Evolutionary conservation across 140 eudicot genomes (phyloP), one percentile per base, ranked within the genome.

Genomic region (Flaveria floridana): DNA sequence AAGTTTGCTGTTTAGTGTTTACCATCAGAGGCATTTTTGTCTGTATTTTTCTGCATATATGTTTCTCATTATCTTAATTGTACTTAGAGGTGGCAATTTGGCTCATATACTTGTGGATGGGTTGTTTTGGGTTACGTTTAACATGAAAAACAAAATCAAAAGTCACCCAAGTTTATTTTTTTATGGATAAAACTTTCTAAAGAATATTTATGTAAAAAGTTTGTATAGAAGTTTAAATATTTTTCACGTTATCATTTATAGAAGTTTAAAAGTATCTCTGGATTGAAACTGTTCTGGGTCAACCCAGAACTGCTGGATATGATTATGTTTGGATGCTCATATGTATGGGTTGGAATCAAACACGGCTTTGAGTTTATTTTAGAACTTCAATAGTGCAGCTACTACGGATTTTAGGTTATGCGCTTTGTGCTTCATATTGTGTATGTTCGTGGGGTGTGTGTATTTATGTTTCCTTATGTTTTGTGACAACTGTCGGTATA

Each of bases 1-100:
- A 80, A 70, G 86, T 81, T 41, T 34, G 34, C 28, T 52, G 16
- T 66, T 16, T 73, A n/a, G 7, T 16, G 0, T 80, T 68, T 12
- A 16, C 58, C 47, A 21, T 44, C 14, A 47, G 15, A 11, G 7
- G 6, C 8, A 12, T 41, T 30, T 20, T 52, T 30, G 53, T 46
- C 66, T 61, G 56, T 6, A 55, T 61, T 47, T 48, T 58, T 65
- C 37, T 15, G 11, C 4, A 19, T 26, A 37, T 46, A 18, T 26
- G 10, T 52, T 65, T 59, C 73, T n/a, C 20, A n/a, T 56, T 19
- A 13, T 30, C 68, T 47, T 50, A 57, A 41, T 21, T 5, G 21
- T 56, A 55, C 66, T 72, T 20, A 34, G 65, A 52, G n/a, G 30
- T 55, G 37, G 15, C 48, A 37, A 7, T 34, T 37, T 55, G 50